Base-by-base conservation (phyloP, 106 monocot species). In the Platanthera zijinensis region DNA sequence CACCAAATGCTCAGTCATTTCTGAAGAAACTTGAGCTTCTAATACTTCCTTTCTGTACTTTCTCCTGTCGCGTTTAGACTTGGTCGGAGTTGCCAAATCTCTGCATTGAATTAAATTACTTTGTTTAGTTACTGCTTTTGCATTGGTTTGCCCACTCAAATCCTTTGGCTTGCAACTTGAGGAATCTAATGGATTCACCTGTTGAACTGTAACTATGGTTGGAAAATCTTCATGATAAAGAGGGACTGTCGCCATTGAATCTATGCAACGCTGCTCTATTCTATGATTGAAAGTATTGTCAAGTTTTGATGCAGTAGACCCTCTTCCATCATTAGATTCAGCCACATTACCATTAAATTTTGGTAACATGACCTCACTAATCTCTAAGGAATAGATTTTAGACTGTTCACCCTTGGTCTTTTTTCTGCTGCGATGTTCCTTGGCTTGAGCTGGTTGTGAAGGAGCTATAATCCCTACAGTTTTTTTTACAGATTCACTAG, bases 41-140 rank as follows among this genome's bases (percentile, higher is more conserved):
- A 48, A 72, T 50, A 18, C n/a, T 51, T 72, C 50, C 49, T 50
- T 72, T 72, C 51, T 72, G 50, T 19, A 51, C 51, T 72, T 72
- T 50, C 21, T 72, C 72, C 10, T 70, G 48, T 48, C 46, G 21
- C 50, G 10, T 50, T 72, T 72, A 51, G 72, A 72, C 22, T 50
- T 50, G 8, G 72, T 50, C 10, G 18, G 72, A 72, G 0, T 51
- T 72, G 19, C 72, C 19, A 46, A 13, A 51, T 50, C 51, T 51
- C 46, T 50, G 22, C 32, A 11, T 32, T 66, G 57, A 12, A 10
- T 32, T 19, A 66, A 25, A 66, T 66, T 25, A 1, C 66, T 30
- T 30, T 66, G 5, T 30, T 11, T 13, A 10, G 18, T 66, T 25
- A 39, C 39, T 39, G 32, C 32, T 66, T 32, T 10, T 25, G 28